Conservation (phyloP, 2,329 filamentous ascomycete species). For the Drechslera avenae region DNA sequence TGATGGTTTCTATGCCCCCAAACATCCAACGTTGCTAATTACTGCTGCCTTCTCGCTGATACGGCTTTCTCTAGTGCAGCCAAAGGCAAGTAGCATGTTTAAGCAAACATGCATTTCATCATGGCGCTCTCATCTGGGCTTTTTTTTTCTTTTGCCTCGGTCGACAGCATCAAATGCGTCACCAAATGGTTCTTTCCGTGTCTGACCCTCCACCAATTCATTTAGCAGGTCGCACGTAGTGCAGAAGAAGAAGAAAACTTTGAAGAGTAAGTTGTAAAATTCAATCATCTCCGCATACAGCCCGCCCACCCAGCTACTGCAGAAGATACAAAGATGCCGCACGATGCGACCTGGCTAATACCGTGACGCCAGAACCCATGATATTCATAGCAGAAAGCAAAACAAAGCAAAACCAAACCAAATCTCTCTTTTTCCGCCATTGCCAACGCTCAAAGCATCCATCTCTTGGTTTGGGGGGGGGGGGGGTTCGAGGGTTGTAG, state of each 20-base stretch:
- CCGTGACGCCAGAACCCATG: conserved; percentile 38
- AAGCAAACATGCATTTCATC: no score
- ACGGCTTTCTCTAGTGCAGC: no score
- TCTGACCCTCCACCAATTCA: no score
- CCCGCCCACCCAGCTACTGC: conserved; percentile 25
- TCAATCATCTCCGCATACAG: conserved; percentile 20
- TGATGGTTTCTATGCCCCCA: no score
- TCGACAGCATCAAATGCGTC: no score
- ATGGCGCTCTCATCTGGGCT: no score
- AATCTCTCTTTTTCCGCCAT: conserved; percentile 24
- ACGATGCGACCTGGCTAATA: conserved; percentile 27
- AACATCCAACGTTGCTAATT: no score
- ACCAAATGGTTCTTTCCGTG: no score
- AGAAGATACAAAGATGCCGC: conserved; percentile 30
- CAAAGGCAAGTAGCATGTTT: no score
- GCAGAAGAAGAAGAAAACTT: not conserved
- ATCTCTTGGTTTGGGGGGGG: conserved; percentile 14
- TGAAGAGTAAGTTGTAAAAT: conserved; percentile 12
- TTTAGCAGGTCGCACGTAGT: no score
- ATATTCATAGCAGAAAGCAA: conserved; percentile 29
- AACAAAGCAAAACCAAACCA: conserved; percentile 14
- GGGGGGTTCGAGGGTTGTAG: conserved; percentile 8
- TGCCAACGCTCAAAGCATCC: conserved; percentile 26
- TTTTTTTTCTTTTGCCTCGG: no score
- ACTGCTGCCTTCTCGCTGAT: no score